Evolutionary conservation across 2,329 filamentous ascomycete genomes (phyloP).

Genomic region (Talaromyces sp.): DNA sequence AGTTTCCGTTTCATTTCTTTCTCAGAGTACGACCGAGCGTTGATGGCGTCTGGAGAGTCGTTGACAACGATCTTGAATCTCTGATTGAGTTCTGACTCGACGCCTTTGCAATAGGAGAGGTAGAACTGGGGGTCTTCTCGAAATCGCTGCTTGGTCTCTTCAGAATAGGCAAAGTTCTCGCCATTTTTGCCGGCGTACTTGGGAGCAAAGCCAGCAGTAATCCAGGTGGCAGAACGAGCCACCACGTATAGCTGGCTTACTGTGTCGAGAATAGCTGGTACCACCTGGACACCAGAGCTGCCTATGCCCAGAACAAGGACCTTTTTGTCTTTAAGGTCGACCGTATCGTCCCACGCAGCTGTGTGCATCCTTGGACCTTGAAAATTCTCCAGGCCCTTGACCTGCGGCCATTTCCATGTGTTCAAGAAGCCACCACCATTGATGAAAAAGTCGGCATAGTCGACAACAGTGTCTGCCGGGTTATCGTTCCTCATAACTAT

Average conservation of each 20-base stretch:
- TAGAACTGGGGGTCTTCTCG: not conserved
- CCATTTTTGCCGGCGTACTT: not conserved
- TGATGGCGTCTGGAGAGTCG: not conserved
- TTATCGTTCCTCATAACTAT: constrained; percentile 17
- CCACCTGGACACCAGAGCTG: constrained; percentile 17
- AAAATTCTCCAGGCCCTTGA: constrained; percentile 38
- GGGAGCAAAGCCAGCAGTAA: not conserved
- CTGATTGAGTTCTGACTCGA: not conserved
- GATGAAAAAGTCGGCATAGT: constrained; percentile 19
- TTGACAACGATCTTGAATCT: not conserved
- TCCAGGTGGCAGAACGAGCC: not conserved
- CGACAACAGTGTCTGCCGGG: constrained; percentile 10
- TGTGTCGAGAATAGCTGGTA: not conserved
- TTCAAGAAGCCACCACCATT: constrained; percentile 23
- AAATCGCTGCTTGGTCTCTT: not conserved
- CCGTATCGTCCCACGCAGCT: constrained; percentile 29
- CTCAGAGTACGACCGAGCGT: not conserved
- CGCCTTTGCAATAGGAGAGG: not conserved
- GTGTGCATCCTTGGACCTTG: constrained; percentile 35
- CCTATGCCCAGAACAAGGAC: not conserved
- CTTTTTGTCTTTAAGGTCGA: constrained; percentile 4
- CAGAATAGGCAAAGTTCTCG: not conserved
- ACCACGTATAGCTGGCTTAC: constrained; percentile 18
- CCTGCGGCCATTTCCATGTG: constrained; percentile 32
- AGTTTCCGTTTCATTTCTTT: not conserved